phyloP scores from a whole-genome alignment of 768 basidiomycete genomes.

The Boletus eberwhitei region DNA sequence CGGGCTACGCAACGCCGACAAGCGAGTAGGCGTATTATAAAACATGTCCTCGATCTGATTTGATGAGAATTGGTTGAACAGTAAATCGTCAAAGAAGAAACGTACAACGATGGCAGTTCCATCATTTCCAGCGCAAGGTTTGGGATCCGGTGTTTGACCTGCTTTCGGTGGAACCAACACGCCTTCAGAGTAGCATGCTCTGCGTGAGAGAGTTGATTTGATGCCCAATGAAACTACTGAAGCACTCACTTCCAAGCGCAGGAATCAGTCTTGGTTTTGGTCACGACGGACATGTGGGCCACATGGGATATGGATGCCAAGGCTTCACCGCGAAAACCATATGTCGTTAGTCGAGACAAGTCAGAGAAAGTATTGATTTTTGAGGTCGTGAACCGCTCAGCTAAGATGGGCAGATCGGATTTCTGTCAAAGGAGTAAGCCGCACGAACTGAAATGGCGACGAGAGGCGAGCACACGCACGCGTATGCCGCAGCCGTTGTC shows the following conservation, averaged over 20 bases:
- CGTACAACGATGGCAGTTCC: conserved; percentile 85
- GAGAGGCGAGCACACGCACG: conserved; percentile 43
- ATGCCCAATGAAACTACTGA: not conserved
- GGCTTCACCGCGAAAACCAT: conserved; percentile 97
- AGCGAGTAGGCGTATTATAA: conserved; percentile 86
- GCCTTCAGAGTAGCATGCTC: conserved; percentile 83
- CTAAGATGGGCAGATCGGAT: conserved; percentile 83
- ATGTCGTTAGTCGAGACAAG: conserved; percentile 77
- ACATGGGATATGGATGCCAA: conserved; percentile 95
- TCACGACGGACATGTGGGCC: conserved; percentile 83
- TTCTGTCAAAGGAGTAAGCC: conserved; percentile 46
- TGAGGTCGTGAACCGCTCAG: conserved; percentile 93
- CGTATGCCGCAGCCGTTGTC: conserved; percentile 96
- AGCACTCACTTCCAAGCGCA: conserved; percentile 90
- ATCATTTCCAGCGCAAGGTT: conserved; percentile 90
- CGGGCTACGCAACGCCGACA: conserved; percentile 76
- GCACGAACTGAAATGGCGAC: not conserved
- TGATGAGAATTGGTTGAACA: not conserved
- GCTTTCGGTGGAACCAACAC: conserved; percentile 64
- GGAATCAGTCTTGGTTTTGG: conserved; percentile 76
- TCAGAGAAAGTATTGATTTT: conserved; percentile 88
- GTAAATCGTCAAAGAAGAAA: conserved; percentile 3
- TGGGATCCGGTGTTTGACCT: conserved; percentile 71
- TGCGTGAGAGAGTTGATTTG: conserved; percentile 30
- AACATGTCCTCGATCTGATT: conserved; percentile 91